These are phyloP conservation scores for Phalaenopsis aphrodite DNA, from an alignment of 106 monocot species.

Conservation along the genomic window DNA sequence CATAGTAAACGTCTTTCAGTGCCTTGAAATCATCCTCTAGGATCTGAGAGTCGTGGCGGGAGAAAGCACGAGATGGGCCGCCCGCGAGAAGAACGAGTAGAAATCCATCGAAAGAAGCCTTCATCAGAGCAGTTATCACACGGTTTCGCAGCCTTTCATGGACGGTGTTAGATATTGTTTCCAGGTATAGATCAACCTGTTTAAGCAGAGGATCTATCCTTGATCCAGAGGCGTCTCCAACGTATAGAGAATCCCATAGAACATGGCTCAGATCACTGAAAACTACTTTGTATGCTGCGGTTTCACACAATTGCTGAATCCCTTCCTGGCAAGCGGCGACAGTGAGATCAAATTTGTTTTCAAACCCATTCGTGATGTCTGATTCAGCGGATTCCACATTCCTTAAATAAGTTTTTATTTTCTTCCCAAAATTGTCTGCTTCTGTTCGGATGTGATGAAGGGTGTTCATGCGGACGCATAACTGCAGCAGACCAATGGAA, in stretches of 20 bases:
- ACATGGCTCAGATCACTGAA: constrained; percentile 78
- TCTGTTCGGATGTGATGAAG: constrained; percentile 61
- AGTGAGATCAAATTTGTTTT: constrained; percentile 64
- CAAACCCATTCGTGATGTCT: constrained; percentile 51
- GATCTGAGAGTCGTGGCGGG: constrained; percentile 45
- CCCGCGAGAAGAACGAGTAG: constrained; percentile 64
- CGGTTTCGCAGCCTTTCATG: constrained; percentile 52
- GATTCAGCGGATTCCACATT: constrained; percentile 76
- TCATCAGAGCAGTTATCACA: constrained; percentile 67
- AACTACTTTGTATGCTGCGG: constrained; percentile 68
- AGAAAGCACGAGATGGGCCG: constrained; percentile 51
- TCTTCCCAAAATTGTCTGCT: constrained; percentile 74
- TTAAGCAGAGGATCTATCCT: constrained; percentile 62
- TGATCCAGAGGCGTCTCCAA: constrained; percentile 43
- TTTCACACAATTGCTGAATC: constrained; percentile 74
- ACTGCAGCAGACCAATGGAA: constrained; percentile 43
- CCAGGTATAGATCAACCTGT: constrained; percentile 73
- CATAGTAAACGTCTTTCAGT: constrained; percentile 51
- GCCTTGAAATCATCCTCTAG: constrained; percentile 60
- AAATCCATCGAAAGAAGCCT: constrained; percentile 70
- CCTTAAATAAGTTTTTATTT: constrained; percentile 61
- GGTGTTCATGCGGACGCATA: constrained; percentile 85
- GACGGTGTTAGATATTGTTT: constrained; percentile 59
- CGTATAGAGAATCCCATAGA: constrained; percentile 71
- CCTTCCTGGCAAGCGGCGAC: constrained; percentile 68